Evolutionary conservation across 352 stramenopile genomes (phyloP), one percentile per base, ranked within the genome.

Genomic region (Phytophthora colocasiae): DNA sequence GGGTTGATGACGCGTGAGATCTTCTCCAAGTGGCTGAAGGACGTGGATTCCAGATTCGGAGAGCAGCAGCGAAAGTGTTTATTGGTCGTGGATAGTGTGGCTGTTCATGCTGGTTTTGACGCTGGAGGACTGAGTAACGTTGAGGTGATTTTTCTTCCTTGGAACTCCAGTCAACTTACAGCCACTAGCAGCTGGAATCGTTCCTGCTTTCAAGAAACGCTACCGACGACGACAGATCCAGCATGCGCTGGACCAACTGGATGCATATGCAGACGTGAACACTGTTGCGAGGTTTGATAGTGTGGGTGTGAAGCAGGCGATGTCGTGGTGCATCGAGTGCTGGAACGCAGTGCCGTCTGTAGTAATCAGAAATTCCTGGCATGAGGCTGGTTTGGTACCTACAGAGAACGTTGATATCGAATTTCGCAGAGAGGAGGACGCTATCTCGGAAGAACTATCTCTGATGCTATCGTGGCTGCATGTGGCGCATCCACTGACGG

Each of bases 1-100:
- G 64, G 60, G 3, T 69, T 75, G 39, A 81, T 83, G 61, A 81
- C 63, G 17, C 52, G 61, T 5, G 53, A 52, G 6, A 60, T 81
- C 40, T 85, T 83, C 41, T 47, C 15, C 6, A 48, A 77, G 5
- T 80, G 77, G 72, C n/a, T 85, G 0, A 39, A 53, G 7, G 22
- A 66, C 1, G 26, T 85, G 15, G 58, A 81, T 17, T 14, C 44
- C 2, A 59, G 39, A 29, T 76, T 83, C 53, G 14, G 46, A 10
- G 27, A 52, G 22, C 49, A 75, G 29, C 29, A 68, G 11, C 59
- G 74, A 3, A 49, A 64, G 1, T 73, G 69, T 41, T 32, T 78
- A 4, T 47, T 85, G 15, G 12, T 80, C 7, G 1, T 81, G 14
- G 74, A 83, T 45, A 74, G 48, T 10, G 63, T 41, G 5, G 49